Percentiles rank a stretch among this genome's conserved stretches.
Conservation (phyloP, 2,329 filamentous ascomycete species). For the Dactylonectria estremocensis region DNA sequence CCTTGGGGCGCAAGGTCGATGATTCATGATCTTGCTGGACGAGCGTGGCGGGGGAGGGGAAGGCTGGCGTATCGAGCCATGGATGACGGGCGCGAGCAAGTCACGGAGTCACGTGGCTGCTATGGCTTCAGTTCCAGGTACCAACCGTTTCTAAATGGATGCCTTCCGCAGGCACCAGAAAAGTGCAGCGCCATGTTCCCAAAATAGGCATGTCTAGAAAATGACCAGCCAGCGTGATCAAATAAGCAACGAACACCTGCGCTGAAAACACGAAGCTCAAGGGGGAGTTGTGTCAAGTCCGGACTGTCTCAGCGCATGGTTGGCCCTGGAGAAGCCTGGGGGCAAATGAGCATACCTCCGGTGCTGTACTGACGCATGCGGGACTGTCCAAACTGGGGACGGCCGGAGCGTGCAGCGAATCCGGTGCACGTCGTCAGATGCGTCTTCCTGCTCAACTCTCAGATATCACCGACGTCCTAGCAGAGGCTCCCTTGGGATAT, state of each 20-base stretch:
- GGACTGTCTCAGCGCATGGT: neutral
- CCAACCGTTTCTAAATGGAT: conserved; percentile 17
- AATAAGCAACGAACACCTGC: neutral
- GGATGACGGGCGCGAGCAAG: conserved; percentile 36
- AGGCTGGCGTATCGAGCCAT: conserved; percentile 17
- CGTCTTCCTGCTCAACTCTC: neutral
- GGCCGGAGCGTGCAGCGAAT: conserved; percentile 4
- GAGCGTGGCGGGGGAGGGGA: conserved; percentile 19
- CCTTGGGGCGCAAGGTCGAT: conserved; percentile 25
- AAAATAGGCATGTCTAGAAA: conserved; percentile 12
- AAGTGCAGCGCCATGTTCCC: neutral
- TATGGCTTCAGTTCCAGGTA: conserved; percentile 18
- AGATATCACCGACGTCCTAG: neutral
- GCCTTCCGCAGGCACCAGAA: conserved; percentile 25
- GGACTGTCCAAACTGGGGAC: neutral
- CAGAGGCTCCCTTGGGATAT: neutral
- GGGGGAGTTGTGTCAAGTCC: conserved; percentile 11
- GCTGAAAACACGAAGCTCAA: neutral
- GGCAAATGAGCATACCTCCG: conserved; percentile 1
- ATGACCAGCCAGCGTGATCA: conserved; percentile 4
- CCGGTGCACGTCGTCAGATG: neutral
- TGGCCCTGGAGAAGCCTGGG: neutral
- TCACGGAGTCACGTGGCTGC: conserved; percentile 47
- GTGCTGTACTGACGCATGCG: conserved; percentile 10
- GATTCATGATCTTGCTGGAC: conserved; percentile 41